A percentile compares a stretch with the other conserved stretches of the same genome.
These are phyloP conservation scores for Coemansia sp. DNA, from an alignment of 192 early-diverging fungal species.

Conservation along the genomic window DNA sequence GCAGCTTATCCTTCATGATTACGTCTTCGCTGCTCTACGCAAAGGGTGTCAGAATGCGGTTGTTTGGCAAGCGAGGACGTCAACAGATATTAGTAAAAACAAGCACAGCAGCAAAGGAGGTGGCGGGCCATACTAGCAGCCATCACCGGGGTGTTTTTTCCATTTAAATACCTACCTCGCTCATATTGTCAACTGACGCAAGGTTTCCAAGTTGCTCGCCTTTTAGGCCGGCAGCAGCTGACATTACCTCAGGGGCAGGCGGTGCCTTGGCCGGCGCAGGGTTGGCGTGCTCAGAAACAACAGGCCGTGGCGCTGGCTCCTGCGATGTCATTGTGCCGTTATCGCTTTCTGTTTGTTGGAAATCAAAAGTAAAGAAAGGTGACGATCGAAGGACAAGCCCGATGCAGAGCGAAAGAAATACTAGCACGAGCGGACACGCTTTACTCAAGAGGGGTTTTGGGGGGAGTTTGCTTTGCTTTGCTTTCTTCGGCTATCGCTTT, in stretches of 20 bases:
- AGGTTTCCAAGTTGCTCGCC: slow-evolving; percentile 14
- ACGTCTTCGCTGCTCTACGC: slow-evolving; percentile 50
- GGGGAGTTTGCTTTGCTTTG: not conserved
- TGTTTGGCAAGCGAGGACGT: not conserved
- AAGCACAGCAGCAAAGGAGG: not conserved
- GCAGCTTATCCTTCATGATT: slow-evolving; percentile 50
- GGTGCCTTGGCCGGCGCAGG: slow-evolving; percentile 11
- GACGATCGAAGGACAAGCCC: not conserved
- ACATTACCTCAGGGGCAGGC: slow-evolving; percentile 5
- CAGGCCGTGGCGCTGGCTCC: slow-evolving; percentile 7
- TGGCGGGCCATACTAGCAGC: not conserved
- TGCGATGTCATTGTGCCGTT: slow-evolving; percentile 9
- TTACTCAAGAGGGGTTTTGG: not conserved
- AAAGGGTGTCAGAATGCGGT: not conserved
- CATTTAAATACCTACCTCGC: slow-evolving; percentile 35
- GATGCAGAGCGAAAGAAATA: not conserved
- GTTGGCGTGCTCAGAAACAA: slow-evolving; percentile 2
- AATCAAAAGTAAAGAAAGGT: not conserved
- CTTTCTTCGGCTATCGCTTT: not conserved
- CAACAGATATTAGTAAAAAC: not conserved
- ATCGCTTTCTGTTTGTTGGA: not conserved
- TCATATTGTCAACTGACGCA: slow-evolving; percentile 47
- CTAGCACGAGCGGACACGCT: not conserved
- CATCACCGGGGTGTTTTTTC: not conserved
- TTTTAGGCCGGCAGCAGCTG: slow-evolving; percentile 12